Evolutionary conservation across 2,329 filamentous ascomycete species (phyloP).

Genomic region (Nigrospora oryzae): DNA sequence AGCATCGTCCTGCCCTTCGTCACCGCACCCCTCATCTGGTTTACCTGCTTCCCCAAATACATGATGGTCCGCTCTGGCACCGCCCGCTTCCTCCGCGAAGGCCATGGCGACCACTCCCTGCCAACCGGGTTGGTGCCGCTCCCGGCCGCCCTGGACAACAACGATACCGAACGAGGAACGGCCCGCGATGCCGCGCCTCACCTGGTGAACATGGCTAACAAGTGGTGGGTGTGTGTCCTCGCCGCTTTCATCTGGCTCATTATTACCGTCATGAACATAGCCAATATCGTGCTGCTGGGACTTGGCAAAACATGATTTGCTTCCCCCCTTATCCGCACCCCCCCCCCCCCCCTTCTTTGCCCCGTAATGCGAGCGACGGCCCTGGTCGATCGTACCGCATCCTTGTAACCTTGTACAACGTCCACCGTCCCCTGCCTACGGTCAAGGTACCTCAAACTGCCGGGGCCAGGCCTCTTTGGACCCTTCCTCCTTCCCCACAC

Average conservation of each 20-base stretch:
- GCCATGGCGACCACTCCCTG: conserved; percentile 10
- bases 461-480: too few species aligned
- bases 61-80: conserved; percentile 60
- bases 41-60: conserved; percentile 69
- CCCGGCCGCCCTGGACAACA: conserved; percentile 1
- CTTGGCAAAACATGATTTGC: conserved; percentile 4
- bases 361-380: too few species aligned
- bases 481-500: too few species aligned
- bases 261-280: conserved; percentile 64
- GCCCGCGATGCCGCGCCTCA: conserved; percentile 9
- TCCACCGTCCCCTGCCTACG: too few species aligned
- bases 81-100: conserved; percentile 22
- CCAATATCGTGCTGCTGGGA: conserved; percentile 26
- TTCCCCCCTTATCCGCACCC: too few species aligned
- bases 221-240: conserved; percentile 52
- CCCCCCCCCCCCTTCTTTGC: too few species aligned
- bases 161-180: conserved; percentile 8
- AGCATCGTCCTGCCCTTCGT: conserved; percentile 76
- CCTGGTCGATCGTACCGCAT: too few species aligned
- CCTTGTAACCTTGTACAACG: too few species aligned
- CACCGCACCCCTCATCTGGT: conserved; percentile 76
- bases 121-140: background rate
- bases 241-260: conserved; percentile 59
- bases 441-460: too few species aligned
- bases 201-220: conserved; percentile 60